phyloP scores from a whole-genome alignment of 192 early-diverging fungal genomes.

The Coemansia sp. region DNA sequence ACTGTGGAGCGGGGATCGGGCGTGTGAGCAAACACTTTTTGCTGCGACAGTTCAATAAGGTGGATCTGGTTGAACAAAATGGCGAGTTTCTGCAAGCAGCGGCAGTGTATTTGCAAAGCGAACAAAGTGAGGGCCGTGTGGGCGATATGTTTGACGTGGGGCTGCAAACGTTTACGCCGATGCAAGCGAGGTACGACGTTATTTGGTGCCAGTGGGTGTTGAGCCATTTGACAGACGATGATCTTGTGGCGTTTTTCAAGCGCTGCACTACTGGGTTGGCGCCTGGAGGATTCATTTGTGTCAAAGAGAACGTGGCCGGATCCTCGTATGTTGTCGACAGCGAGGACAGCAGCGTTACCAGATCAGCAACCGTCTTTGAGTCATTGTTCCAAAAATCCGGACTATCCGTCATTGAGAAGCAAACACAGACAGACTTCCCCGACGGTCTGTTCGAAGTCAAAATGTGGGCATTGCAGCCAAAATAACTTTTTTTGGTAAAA shows the following conservation, averaged over 20 bases:
- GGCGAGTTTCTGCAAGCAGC: slow-evolving; percentile 76
- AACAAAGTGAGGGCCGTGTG: slow-evolving; percentile 59
- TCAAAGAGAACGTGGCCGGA: slow-evolving; percentile 87
- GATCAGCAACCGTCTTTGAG: slow-evolving; percentile 46
- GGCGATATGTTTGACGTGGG: slow-evolving; percentile 72
- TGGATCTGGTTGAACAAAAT: slow-evolving; percentile 91
- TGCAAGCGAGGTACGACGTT: slow-evolving; percentile 75
- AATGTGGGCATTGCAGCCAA: slow-evolving; percentile 60
- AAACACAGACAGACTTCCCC: slow-evolving; percentile 68
- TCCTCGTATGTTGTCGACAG: slow-evolving; percentile 70
- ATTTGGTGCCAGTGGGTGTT: slow-evolving; percentile 99
- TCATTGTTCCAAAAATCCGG: slow-evolving; percentile 64
- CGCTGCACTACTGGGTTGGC: slow-evolving; percentile 71
- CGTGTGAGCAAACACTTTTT: slow-evolving; percentile 87
- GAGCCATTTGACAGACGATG: slow-evolving; percentile 87
- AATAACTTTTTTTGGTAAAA: slow-evolving; percentile 2
- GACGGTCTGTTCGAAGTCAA: slow-evolving; percentile 66
- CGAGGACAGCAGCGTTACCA: slow-evolving; percentile 80
- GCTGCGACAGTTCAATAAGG: slow-evolving; percentile 72
- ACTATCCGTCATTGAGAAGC: slow-evolving; percentile 61
- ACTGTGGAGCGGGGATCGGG: slow-evolving; percentile 97
- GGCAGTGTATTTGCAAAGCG: slow-evolving; percentile 58
- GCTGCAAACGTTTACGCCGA: slow-evolving; percentile 78
- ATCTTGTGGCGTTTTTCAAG: slow-evolving; percentile 80
- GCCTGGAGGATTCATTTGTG: slow-evolving; percentile 71